Evolutionary conservation across 495 filamentous ascomycete genomes (phyloP).

Genomic region (Daldinia bambusicola): DNA sequence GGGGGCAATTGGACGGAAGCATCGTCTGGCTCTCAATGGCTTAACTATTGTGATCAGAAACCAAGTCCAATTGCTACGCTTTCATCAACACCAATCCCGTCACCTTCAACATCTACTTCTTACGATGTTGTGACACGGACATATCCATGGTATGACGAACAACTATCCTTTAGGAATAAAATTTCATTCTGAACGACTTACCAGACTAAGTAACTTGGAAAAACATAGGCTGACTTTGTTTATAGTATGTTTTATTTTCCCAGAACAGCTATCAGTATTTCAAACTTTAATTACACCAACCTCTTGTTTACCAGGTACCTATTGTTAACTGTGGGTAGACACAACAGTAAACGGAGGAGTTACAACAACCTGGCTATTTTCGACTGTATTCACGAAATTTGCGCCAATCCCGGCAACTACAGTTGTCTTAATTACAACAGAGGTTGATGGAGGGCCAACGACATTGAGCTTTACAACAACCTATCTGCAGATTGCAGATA

Average conservation of each 20-base stretch:
- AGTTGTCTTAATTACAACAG: slow-evolving; percentile 8
- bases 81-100: not conserved
- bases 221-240: not conserved
- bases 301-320: no score
- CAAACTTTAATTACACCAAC: no score
- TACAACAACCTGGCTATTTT: slow-evolving; percentile 10
- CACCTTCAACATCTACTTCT: not conserved
- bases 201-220: not conserved
- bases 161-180: not conserved
- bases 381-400: not conserved
- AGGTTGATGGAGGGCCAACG: not conserved
- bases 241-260: not conserved
- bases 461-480: slow-evolving; percentile 18
- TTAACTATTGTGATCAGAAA: slow-evolving; percentile 5
- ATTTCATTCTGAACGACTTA: not conserved
- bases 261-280: no score
- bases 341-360: not conserved
- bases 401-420: slow-evolving; percentile 15
- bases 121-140: not conserved
- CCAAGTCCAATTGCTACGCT: not conserved
- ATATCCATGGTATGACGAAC: slow-evolving; percentile 17
- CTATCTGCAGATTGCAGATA: slow-evolving; percentile 13
- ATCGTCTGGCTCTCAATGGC: not conserved
- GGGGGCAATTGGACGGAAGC: not conserved
- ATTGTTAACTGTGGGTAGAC: slow-evolving; percentile 5